Conservation (phyloP, 2,329 filamentous ascomycete species). For the Penicillium digitatum region DNA sequence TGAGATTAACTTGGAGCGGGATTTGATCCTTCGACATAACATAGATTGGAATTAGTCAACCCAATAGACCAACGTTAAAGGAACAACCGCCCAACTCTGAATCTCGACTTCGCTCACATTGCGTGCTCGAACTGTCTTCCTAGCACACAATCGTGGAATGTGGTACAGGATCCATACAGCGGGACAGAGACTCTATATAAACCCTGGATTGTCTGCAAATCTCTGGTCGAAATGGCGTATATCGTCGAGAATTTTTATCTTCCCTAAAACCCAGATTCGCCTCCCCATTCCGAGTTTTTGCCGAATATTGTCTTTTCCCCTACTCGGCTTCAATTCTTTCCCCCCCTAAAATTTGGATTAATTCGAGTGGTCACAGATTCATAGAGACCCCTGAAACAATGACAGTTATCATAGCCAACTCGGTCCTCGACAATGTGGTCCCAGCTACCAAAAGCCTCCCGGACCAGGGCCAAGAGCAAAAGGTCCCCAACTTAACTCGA, state of each 20-base stretch:
- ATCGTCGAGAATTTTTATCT: neutral
- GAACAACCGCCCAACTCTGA: neutral
- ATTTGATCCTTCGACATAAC: neutral
- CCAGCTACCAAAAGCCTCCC: neutral
- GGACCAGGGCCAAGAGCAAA: neutral
- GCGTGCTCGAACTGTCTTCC: conserved; percentile 16
- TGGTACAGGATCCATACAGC: conserved; percentile 18
- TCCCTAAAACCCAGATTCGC: neutral
- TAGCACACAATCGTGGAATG: conserved; percentile 18
- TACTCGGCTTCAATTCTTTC: neutral
- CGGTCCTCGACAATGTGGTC: neutral
- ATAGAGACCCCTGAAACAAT: neutral
- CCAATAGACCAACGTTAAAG: neutral
- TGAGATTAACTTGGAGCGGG: neutral
- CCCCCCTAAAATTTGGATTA: neutral
- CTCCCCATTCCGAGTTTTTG: neutral
- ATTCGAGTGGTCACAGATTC: neutral
- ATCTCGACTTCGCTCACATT: conserved; percentile 6
- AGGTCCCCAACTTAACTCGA: neutral
- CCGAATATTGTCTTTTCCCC: neutral
- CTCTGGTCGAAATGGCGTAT: neutral
- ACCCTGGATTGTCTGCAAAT: neutral
- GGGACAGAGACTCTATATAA: conserved; percentile 9
- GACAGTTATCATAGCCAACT: neutral
- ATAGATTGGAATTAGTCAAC: neutral